Base-by-base conservation (phyloP, 768 basidiomycete species). In the Mycena kentingensis region DNA sequence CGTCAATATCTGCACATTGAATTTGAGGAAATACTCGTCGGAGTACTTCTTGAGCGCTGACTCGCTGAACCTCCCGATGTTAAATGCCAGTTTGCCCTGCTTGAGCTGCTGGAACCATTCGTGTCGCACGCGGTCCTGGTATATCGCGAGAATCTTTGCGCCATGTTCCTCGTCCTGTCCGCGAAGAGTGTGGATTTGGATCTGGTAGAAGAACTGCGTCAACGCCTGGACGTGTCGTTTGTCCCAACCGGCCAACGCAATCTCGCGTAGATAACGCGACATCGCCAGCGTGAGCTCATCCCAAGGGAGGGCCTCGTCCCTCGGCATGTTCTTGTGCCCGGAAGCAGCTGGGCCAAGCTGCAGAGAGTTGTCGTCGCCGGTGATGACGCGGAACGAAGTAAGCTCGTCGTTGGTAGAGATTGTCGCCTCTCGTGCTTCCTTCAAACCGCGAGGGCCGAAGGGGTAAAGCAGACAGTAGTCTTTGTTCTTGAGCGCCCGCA, bases 161-260 rank as follows among this genome's bases (percentile, higher is more conserved):
- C n/a, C n/a, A n/a, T n/a, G n/a, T n/a, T n/a, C n/a, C n/a, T n/a
- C n/a, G n/a, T n/a, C n/a, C n/a, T n/a, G n/a, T n/a, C n/a, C n/a
- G n/a, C n/a, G n/a, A n/a, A n/a, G n/a, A n/a, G n/a, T n/a, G n/a
- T n/a, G n/a, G n/a, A n/a, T n/a, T n/a, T n/a, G n/a, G n/a, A n/a
- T n/a, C n/a, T n/a, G n/a, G 26, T 31, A 53, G 46, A 53, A 47
- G n/a, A 53, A 53, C 15, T 47, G 37, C 29, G 28, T 34, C 2
- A 53, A 38, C 0, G 38, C 38, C 1, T 47, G 11, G 38, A 53
- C 36, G 18, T 53, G 52, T 2, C 1, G 7, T 3, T 7, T 1
- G 0, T 36, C 22, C 52, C 52, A 53, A 26, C 31, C 12, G 1
- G 46, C 52, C 2, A 31, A 25, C 1, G 10, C 8, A 4, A 47